A percentile compares a stretch with the other conserved stretches of the same genome.
These are phyloP conservation scores for Penicillium cinerascens DNA, from an alignment of 495 filamentous ascomycete genomes.

Conservation along the genomic window DNA sequence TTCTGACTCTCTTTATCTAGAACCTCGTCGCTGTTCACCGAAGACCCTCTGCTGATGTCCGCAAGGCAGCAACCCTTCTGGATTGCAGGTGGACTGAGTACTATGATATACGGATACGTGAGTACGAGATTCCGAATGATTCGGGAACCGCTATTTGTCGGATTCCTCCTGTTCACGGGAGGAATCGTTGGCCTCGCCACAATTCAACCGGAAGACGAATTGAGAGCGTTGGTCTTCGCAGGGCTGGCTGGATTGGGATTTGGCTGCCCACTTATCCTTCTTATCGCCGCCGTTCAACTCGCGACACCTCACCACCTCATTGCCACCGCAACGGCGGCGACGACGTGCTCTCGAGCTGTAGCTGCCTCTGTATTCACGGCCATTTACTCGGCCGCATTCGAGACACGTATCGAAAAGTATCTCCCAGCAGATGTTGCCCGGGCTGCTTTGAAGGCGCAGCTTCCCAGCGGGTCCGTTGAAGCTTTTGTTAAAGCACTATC, in stretches of 20 bases:
- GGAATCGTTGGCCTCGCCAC: slow-evolving; percentile 7
- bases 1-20: background rate
- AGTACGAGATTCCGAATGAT: slow-evolving; percentile 6
- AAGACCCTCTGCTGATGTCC: slow-evolving; percentile 2
- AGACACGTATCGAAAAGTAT: background rate
- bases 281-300: slow-evolving; percentile 8
- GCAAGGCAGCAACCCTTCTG: slow-evolving; percentile 6
- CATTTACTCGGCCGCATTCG: background rate
- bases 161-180: slow-evolving; percentile 4
- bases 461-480: slow-evolving; percentile 1
- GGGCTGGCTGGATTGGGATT: slow-evolving; percentile 5
- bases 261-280: slow-evolving; percentile 3
- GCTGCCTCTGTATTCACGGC: slow-evolving; percentile 6
- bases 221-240: slow-evolving; percentile 1
- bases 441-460: slow-evolving; percentile 1
- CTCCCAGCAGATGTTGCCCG: slow-evolving; percentile 3
- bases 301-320: slow-evolving; percentile 6
- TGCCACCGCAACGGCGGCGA: slow-evolving; percentile 7
- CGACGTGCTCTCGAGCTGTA: slow-evolving; percentile 8
- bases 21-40: slow-evolving; percentile 1
- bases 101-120: slow-evolving; percentile 8
- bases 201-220: background rate
- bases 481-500: slow-evolving; percentile 2
- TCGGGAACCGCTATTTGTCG: slow-evolving; percentile 1
- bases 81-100: slow-evolving; percentile 5